These are phyloP conservation scores for Cajanus cajan DNA, from an alignment of 306 rosid species.

Conservation along the genomic window DNA sequence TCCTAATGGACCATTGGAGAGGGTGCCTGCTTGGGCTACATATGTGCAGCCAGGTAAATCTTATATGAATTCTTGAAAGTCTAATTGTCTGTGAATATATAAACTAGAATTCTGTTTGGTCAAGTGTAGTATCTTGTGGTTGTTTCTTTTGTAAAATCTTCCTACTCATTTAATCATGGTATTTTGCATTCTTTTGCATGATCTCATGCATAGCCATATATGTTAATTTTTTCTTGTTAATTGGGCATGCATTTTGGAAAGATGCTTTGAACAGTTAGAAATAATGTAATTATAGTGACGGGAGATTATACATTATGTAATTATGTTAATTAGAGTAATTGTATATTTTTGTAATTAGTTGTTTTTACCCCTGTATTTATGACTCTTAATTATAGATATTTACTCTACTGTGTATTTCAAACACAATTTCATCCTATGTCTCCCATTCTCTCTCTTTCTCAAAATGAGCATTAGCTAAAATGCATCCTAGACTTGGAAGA, in stretches of 20 bases:
- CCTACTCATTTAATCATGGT: background rate
- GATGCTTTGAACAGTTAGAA: background rate
- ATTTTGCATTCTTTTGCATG: background rate
- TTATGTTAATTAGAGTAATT: background rate
- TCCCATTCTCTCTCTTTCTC: background rate
- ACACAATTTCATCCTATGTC: background rate
- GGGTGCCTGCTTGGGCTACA: slow-evolving; percentile 99
- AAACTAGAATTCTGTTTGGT: background rate
- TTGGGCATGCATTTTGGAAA: too few species aligned
- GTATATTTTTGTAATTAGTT: background rate
- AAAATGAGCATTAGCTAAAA: background rate
- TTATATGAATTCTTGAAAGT: slow-evolving; percentile 17
- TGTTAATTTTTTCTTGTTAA: slow-evolving; percentile 8
- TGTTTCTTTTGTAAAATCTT: slow-evolving; percentile 2
- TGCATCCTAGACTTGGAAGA: slow-evolving; percentile 13
- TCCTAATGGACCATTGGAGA: slow-evolving; percentile 82
- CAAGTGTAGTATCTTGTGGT: background rate
- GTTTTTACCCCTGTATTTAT: background rate
- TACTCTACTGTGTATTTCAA: background rate
- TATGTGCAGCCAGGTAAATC: slow-evolving; percentile 90
- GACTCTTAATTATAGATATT: background rate
- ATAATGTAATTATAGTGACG: background rate
- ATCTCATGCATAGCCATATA: background rate
- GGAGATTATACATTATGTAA: background rate
- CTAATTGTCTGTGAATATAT: slow-evolving; percentile 9